Evolutionary conservation across 192 early-diverging fungal genomes (phyloP).

Genomic region (Podila horticola): DNA sequence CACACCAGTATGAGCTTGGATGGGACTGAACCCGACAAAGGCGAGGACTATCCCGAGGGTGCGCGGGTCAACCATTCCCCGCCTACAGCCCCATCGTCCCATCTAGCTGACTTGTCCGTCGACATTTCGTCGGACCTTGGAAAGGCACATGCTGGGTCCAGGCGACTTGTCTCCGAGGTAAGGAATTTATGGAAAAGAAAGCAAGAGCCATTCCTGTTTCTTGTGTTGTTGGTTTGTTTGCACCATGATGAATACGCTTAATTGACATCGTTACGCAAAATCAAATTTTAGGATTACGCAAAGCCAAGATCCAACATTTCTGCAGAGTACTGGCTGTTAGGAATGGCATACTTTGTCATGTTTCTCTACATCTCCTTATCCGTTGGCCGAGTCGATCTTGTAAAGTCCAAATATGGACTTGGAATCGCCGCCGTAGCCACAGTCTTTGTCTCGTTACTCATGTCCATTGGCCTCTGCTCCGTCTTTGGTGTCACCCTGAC

Average conservation of each 20-base stretch:
- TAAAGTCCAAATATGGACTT: slow-evolving; percentile 81
- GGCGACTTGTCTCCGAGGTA: slow-evolving; percentile 40
- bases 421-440: slow-evolving; percentile 75
- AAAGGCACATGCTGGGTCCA: slow-evolving; percentile 8
- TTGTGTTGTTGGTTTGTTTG: background rate
- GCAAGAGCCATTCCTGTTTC: slow-evolving; percentile 1
- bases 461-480: slow-evolving; percentile 73
- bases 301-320: slow-evolving; percentile 35
- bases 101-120: background rate
- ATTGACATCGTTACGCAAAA: background rate
- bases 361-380: slow-evolving; percentile 77
- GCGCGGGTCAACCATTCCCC: background rate
- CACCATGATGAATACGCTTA: background rate
- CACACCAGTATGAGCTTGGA: background rate
- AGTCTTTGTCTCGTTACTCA: slow-evolving; percentile 68
- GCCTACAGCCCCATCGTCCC: slow-evolving; percentile 2
- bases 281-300: slow-evolving; percentile 12
- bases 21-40: background rate
- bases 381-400: slow-evolving; percentile 71
- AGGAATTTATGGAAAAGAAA: background rate
- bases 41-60: background rate
- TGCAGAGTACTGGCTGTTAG: slow-evolving; percentile 56
- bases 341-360: slow-evolving; percentile 67
- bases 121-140: slow-evolving; percentile 5
- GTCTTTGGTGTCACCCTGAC: slow-evolving; percentile 66